These are phyloP conservation scores for Colletotrichum chrysophilum DNA, from an alignment of 2,329 filamentous ascomycete genomes.

Conservation along the genomic window DNA sequence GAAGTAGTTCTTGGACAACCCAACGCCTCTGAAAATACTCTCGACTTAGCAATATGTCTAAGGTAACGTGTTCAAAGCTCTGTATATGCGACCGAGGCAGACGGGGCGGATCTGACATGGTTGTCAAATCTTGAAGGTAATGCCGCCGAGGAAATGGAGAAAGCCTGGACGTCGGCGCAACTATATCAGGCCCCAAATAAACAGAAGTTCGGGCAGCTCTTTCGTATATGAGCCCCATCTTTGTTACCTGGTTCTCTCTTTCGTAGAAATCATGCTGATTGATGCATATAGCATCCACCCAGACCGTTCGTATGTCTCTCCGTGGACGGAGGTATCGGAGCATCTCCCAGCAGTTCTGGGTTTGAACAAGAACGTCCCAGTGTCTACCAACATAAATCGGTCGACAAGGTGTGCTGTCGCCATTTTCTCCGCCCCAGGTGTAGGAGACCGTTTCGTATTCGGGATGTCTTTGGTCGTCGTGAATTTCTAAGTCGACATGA, in stretches of 20 bases:
- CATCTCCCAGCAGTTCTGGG: background rate
- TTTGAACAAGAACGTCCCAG: background rate
- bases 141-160: no score
- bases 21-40: no score
- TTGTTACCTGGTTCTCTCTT: background rate
- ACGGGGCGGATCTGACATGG: no score
- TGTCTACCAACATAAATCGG: accelerated
- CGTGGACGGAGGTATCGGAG: background rate
- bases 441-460: background rate
- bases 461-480: background rate
- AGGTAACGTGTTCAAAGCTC: no score
- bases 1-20: no score
- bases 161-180: no score
- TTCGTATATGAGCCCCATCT: background rate
- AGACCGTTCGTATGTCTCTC: background rate
- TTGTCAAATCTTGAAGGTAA: no score
- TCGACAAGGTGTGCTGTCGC: background rate
- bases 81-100: no score
- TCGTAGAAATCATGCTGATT: background rate
- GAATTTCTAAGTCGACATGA: background rate
- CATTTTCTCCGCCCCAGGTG: background rate
- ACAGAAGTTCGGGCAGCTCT: no score
- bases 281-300: background rate
- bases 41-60: no score
- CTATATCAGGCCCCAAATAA: no score